Base-by-base conservation (phyloP, 805 yeast genomes). In the Ogataea paraovalis region DNA sequence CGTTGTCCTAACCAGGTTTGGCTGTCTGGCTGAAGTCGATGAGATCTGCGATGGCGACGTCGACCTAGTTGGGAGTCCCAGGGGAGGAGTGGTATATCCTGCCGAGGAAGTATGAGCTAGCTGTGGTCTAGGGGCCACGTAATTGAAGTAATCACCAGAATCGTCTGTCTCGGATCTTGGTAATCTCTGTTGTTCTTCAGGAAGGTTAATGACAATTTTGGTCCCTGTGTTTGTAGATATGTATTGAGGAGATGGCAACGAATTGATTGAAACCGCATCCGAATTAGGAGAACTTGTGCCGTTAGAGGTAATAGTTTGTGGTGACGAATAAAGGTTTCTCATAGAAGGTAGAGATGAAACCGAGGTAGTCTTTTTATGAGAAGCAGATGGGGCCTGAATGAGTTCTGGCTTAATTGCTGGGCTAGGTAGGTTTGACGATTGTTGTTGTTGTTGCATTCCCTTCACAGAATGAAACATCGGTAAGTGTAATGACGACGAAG, bases 61-160 rank as follows among this genome's bases (percentile, higher is more conserved):
- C 21, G 47, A 22, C 37, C 51, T 39, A 19, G 33, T 48, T 13
- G 52, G 49, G 4, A 16, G 20, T 5, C 5, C 19, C 7, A 18
- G 3, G 38, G 38, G 20, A 16, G 38, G 5, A 46, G 38, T 16
- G 40, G 41, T 16, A 42, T 14, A 34, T 28, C 52, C 49, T 6
- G 42, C 30, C 6, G 60, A 56, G 6, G 39, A 9, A 7, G 47
- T 30, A 10, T 45, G 51, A 3, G 56, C 50, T 1, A 59, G 32
- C 10, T 46, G 43, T 14, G 64, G 64, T 40, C 63, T 46, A 27
- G 64, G 62, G 8, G 63, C 65, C n/a, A 53, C 51, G 42, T 57
- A 59, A 34, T 53, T 59, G 55, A 62, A 62, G 44, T 62, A 62
- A 40, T 62, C 66, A n/a, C 53, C 51, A 3, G 25, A 37, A 20